These are phyloP conservation scores for Claviceps pazoutovae DNA, from an alignment of 2,329 filamentous ascomycete species.

Conservation along the genomic window DNA sequence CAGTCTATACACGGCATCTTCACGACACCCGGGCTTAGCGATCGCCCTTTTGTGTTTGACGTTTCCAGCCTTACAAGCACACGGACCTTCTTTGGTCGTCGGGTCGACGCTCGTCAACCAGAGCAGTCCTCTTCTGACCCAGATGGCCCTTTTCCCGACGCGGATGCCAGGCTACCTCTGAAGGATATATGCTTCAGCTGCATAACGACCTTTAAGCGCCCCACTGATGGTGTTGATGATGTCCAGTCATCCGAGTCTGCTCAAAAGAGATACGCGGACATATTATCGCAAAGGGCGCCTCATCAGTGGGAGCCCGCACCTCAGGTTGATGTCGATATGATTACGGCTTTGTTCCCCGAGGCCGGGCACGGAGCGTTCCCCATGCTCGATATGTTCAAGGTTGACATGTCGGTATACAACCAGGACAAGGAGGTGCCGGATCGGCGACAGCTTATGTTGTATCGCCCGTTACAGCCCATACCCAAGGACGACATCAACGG, in stretches of 20 bases:
- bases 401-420: slow-evolving; percentile 36
- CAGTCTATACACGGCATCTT: slow-evolving; percentile 45
- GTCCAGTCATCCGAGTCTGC: slow-evolving; percentile 24
- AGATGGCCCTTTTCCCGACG: slow-evolving; percentile 22
- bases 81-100: slow-evolving; percentile 33
- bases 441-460: slow-evolving; percentile 33
- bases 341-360: slow-evolving; percentile 22
- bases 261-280: slow-evolving; percentile 27
- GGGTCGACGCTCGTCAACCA: slow-evolving; percentile 36
- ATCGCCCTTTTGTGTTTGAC: slow-evolving; percentile 40
- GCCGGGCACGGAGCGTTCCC: slow-evolving; percentile 31
- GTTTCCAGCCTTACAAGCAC: slow-evolving; percentile 30
- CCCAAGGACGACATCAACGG: slow-evolving; percentile 25
- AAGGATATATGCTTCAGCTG: slow-evolving; percentile 35
- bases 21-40: slow-evolving; percentile 29
- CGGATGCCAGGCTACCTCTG: slow-evolving; percentile 25
- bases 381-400: slow-evolving; percentile 38
- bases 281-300: slow-evolving; percentile 24
- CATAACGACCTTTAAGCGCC: slow-evolving; percentile 37
- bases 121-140: slow-evolving; percentile 22
- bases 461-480: slow-evolving; percentile 32
- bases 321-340: slow-evolving; percentile 29
- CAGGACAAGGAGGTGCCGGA: slow-evolving; percentile 26
- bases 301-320: slow-evolving; percentile 31
- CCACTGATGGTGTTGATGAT: slow-evolving; percentile 21